Conservation (phyloP, 495 filamentous ascomycete species). For the Hamigera avellanea region DNA sequence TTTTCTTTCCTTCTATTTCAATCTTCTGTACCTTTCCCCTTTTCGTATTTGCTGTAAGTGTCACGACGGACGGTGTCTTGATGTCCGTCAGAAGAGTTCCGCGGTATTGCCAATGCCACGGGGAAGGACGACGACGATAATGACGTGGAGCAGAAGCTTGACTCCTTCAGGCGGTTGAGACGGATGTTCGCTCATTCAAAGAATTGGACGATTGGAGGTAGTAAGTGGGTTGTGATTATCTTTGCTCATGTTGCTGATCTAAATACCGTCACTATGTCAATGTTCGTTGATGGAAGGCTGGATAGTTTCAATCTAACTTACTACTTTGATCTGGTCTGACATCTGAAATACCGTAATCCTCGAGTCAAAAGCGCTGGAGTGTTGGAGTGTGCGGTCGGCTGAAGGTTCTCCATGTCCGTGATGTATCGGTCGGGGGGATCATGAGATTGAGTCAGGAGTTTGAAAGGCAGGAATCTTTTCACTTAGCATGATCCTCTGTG, state of each 20-base stretch:
- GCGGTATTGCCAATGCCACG: not conserved
- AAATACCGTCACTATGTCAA: not conserved
- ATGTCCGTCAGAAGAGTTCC: not conserved
- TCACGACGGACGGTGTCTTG: slow-evolving; percentile 1
- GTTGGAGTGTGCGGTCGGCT: no score
- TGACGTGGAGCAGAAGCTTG: no score
- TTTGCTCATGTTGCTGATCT: not conserved
- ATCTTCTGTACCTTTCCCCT: not conserved
- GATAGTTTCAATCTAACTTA: slow-evolving; percentile 6
- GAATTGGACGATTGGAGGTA: not conserved
- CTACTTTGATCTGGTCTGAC: not conserved
- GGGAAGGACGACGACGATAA: not conserved
- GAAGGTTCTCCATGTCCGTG: no score
- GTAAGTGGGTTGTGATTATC: slow-evolving; percentile 1
- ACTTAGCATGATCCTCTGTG: no score
- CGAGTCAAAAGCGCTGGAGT: no score
- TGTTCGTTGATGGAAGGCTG: slow-evolving; percentile 1
- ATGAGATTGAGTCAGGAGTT: no score
- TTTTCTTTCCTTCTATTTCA: slow-evolving; percentile 2
- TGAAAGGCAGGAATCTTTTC: no score
- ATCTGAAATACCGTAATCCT: no score
- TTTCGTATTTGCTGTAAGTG: not conserved
- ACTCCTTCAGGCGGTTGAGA: no score
- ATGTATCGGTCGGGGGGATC: no score
- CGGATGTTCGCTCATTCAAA: no score